Base-by-base conservation (phyloP, 352 stramenopile species). In the Globisporangium barbulae region DNA sequence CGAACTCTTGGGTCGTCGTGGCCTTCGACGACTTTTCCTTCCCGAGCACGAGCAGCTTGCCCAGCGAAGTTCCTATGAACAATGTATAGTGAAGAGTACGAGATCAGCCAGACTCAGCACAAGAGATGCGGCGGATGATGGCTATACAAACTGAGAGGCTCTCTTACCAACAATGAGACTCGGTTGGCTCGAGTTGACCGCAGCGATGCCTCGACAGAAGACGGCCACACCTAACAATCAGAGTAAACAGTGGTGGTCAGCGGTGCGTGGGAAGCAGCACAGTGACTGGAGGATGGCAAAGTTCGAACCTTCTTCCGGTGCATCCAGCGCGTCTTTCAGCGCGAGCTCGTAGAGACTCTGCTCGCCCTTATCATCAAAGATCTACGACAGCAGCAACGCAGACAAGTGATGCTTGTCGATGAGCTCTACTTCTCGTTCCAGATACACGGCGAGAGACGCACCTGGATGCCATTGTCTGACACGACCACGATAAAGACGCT, bases 121-220 rank as follows among this genome's bases (percentile, higher is more conserved):
- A 7, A 44, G 44, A 25, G 45, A 50, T 63, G 21, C 60, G 10
- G 3, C 12, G 22, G 5, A 3, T 28, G 30, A 28, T 45, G 61
- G n/a, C 13, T 8, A 67, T 8, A 19, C 15, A 15, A 35, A 31
- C 1, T 9, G 12, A 37, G 3, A 33, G 22, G 28, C 12, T 53
- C 5, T 15, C 3, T 12, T 42, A 90, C 79, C 81, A 17, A 92
- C 67, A 19, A 85, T 71, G 48, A 90, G 42, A 33, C 65, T 68
- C 22, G 75, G 69, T 5, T 76, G 64, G 53, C 79, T 80, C 53
- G 75, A 76, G 56, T 87, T 66, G 50, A 89, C 63, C 15, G 78
- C 74, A 31, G 72, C 83, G 52, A 92, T 89, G 42, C 83, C 83
- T 39, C 79, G 72, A 37, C 83, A 89, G 61, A 88, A 90, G 6